Conservation (phyloP, 352 stramenopile species). For the Sclerospora graminicola region DNA sequence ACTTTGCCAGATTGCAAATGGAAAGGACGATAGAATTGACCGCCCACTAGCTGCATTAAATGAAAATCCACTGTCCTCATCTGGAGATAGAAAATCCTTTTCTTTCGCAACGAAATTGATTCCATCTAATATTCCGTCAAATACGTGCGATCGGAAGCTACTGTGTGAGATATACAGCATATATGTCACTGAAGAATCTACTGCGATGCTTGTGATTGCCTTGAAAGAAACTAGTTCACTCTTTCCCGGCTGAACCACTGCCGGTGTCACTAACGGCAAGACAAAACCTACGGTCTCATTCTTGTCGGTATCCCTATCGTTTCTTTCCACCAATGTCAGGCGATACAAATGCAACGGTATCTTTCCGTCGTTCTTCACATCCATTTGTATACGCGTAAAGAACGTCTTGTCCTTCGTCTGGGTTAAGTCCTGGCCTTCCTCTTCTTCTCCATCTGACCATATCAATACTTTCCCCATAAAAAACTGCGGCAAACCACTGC, state of each 20-base stretch:
- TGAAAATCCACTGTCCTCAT: background rate
- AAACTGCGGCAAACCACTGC: conserved; percentile 33
- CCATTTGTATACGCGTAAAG: conserved; percentile 26
- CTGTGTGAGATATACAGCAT: conserved; percentile 54
- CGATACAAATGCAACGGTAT: conserved; percentile 41
- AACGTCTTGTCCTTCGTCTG: conserved; percentile 9
- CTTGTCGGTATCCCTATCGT: background rate
- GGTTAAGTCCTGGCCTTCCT: background rate
- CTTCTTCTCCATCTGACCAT: conserved; percentile 17
- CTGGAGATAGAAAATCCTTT: conserved; percentile 12
- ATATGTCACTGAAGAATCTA: conserved; percentile 25
- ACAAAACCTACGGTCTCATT: conserved; percentile 10
- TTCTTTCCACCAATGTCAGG: conserved; percentile 19
- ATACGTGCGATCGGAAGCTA: conserved; percentile 38
- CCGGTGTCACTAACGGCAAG: conserved; percentile 21
- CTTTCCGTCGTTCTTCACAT: conserved; percentile 29
- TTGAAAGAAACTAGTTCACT: conserved; percentile 21
- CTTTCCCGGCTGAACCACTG: conserved; percentile 19
- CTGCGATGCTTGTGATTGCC: conserved; percentile 14
- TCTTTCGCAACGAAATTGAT: conserved; percentile 27
- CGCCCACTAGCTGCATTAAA: conserved; percentile 15
- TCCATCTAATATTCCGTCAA: conserved; percentile 33
- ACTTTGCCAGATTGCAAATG: conserved; percentile 50
- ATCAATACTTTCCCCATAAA: conserved; percentile 26
- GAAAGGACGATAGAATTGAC: conserved; percentile 28